phyloP scores from a whole-genome alignment of 2,329 filamentous ascomycete genomes.

The Chaetomiaceae sp. region DNA sequence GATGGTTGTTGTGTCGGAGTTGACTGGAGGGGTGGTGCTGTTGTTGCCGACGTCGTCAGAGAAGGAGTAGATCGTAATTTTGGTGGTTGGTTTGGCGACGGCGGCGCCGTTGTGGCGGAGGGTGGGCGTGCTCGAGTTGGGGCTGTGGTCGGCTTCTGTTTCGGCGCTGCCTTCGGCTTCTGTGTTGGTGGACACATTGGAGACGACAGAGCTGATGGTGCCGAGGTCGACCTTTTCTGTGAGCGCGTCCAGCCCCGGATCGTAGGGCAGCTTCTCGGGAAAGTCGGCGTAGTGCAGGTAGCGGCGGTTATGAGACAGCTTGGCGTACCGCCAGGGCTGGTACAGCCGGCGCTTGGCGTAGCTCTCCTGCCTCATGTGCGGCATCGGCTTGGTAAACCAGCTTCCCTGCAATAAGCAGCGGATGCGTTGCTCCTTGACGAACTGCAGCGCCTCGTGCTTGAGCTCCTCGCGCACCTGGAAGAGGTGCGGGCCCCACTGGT shows the following conservation, averaged over 20 bases:
- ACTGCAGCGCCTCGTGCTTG: conserved; percentile 85
- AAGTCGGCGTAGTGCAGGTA: conserved; percentile 91
- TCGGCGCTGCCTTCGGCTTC: neutral
- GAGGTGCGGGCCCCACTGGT: conserved; percentile 88
- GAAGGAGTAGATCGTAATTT: conserved; percentile 87
- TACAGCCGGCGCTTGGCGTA: conserved; percentile 37
- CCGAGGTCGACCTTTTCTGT: conserved; percentile 81
- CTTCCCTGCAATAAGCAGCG: conserved; percentile 81
- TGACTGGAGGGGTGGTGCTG: neutral
- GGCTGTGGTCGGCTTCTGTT: conserved; percentile 30
- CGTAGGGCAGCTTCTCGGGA: conserved; percentile 55
- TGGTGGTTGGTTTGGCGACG: conserved; percentile 57
- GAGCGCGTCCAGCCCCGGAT: conserved; percentile 69
- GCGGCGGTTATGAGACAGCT: conserved; percentile 84
- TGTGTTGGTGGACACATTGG: conserved; percentile 70
- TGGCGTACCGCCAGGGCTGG: conserved; percentile 73
- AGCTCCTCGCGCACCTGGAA: conserved; percentile 87
- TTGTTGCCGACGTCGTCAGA: conserved; percentile 31
- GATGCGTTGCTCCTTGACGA: conserved; percentile 95
- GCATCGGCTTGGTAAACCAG: conserved; percentile 66
- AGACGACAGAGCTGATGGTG: conserved; percentile 87
- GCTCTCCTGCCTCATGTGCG: conserved; percentile 40
- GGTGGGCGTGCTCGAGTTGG: conserved; percentile 37
- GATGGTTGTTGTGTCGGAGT: neutral
- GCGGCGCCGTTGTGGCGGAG: conserved; percentile 14